These are phyloP conservation scores for Taiwanofungus camphoratus DNA, from an alignment of 1,284 basidiomycete genomes.

Conservation along the genomic window DNA sequence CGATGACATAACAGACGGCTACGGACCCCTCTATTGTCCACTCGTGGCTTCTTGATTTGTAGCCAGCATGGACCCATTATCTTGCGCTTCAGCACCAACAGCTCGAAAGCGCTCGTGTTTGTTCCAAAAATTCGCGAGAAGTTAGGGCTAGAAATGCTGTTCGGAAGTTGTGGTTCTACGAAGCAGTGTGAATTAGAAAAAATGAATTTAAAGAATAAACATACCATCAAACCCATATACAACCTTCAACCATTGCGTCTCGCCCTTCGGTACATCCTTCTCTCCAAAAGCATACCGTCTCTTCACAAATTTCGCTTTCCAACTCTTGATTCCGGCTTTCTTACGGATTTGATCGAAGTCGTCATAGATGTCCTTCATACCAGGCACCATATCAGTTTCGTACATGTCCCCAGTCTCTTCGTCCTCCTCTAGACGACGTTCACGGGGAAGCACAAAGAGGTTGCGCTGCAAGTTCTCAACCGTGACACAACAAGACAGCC, in stretches of 20 bases:
- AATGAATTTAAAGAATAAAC: constrained; percentile 18
- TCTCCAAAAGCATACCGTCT: constrained; percentile 94
- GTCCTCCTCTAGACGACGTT: constrained; percentile 56
- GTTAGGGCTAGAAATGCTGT: constrained; percentile 72
- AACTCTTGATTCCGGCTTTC: constrained; percentile 72
- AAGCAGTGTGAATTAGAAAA: not conserved
- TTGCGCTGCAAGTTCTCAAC: constrained; percentile 88
- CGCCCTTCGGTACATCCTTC: constrained; percentile 74
- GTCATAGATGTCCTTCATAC: constrained; percentile 65
- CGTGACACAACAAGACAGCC: constrained; percentile 86
- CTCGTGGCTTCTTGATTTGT: constrained; percentile 68
- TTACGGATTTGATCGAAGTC: constrained; percentile 83
- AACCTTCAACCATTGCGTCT: constrained; percentile 89
- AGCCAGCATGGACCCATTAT: constrained; percentile 99
- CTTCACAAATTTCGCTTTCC: constrained; percentile 80
- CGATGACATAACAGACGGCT: constrained; percentile 5
- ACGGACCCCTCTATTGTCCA: constrained; percentile 75
- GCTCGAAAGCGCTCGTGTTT: constrained; percentile 89
- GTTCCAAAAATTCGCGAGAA: constrained; percentile 92
- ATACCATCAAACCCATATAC: constrained; percentile 80
- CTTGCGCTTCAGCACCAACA: constrained; percentile 92
- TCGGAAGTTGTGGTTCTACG: constrained; percentile 60
- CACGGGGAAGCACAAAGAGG: constrained; percentile 87
- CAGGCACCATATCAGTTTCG: constrained; percentile 76
- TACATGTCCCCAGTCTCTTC: constrained; percentile 48